Percentiles rank a stretch among this genome's conserved stretches.
Conservation (phyloP, 129 eudicot species). For the Saposhnikovia divaricata region DNA sequence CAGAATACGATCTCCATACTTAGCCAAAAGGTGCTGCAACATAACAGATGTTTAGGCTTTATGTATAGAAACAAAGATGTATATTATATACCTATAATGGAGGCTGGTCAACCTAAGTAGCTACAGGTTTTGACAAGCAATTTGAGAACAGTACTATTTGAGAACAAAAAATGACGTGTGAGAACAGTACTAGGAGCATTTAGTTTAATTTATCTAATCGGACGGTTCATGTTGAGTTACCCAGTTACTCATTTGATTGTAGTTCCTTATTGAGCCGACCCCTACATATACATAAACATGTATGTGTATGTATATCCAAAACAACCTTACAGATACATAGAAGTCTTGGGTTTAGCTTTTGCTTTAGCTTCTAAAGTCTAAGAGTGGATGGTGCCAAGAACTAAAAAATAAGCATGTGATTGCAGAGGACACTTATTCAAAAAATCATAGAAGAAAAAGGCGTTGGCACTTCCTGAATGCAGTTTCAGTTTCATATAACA, state of each 20-base stretch:
- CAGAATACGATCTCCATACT: constrained; percentile 62
- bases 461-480: not conserved
- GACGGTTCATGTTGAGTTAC: no score
- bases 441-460: not conserved
- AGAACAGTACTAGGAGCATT: no score
- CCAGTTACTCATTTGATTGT: no score
- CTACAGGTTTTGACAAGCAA: not conserved
- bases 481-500: not conserved
- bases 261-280: no score
- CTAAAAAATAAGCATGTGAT: not conserved
- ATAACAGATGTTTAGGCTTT: constrained; percentile 4
- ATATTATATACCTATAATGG: not conserved
- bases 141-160: not conserved
- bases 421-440: not conserved
- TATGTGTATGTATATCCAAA: not conserved
- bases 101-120: not conserved
- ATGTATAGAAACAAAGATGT: not conserved
- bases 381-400: not conserved
- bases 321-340: not conserved
- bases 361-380: not conserved
- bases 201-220: no score
- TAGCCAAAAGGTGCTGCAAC: constrained; percentile 61
- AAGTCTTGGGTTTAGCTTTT: not conserved
- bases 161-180: no score
- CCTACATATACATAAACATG: not conserved